A percentile compares a stretch with the other conserved stretches of the same genome.
Conservation (phyloP, 2,329 filamentous ascomycete genomes). For the Colletotrichum theobromicola region DNA sequence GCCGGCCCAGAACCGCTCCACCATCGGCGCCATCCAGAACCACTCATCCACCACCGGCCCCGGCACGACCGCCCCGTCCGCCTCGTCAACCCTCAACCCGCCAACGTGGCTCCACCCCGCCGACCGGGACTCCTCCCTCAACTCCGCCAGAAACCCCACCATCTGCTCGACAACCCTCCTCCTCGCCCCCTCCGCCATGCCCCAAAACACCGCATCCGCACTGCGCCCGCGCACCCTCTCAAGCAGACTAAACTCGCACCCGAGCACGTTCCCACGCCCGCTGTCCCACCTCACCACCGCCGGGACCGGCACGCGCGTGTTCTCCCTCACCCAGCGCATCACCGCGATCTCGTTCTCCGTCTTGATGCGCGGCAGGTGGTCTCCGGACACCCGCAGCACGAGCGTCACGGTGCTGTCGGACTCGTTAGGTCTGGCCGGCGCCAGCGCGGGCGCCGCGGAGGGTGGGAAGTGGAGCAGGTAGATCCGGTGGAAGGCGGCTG, state of each 20-base stretch:
- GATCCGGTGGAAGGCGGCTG: slow-evolving; percentile 30
- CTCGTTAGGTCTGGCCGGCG: not conserved
- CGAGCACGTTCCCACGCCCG: slow-evolving; percentile 36
- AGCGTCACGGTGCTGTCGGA: slow-evolving; percentile 8
- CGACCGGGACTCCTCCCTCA: not conserved
- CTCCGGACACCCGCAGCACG: slow-evolving; percentile 39
- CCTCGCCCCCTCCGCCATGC: slow-evolving; percentile 34
- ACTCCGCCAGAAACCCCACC: slow-evolving; percentile 32
- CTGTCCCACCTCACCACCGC: slow-evolving; percentile 36
- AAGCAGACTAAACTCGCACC: slow-evolving; percentile 47
- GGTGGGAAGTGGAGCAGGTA: slow-evolving; percentile 26
- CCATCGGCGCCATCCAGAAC: slow-evolving; percentile 38
- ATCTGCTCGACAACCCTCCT: slow-evolving; percentile 31
- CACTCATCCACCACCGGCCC: slow-evolving; percentile 38
- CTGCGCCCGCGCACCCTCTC: slow-evolving; percentile 30
- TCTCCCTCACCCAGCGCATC: slow-evolving; percentile 33
- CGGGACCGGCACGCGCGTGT: slow-evolving; percentile 37
- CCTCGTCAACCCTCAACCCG: slow-evolving; percentile 24
- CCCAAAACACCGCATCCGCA: slow-evolving; percentile 26
- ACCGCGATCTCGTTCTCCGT: slow-evolving; percentile 42
- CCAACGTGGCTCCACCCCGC: not conserved
- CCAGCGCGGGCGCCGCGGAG: not conserved
- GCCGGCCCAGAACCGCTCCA: slow-evolving; percentile 30
- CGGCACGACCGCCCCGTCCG: slow-evolving; percentile 9
- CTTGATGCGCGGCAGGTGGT: slow-evolving; percentile 39